Conservation (phyloP, 1,284 basidiomycete genomes). For the Leccinum subfulvum region DNA sequence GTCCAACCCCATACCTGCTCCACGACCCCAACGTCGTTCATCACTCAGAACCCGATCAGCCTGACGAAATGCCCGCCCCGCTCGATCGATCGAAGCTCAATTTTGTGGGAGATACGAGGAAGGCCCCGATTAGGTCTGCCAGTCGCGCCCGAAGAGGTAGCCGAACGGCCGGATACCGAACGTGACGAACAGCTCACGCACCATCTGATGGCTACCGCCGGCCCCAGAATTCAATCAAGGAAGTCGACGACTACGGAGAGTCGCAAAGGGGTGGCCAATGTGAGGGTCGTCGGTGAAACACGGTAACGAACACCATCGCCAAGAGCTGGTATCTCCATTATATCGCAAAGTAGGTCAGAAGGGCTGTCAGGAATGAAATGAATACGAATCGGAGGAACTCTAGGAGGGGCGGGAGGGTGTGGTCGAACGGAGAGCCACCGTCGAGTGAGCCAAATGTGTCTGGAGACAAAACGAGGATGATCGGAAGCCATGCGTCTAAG, state of each 20-base stretch:
- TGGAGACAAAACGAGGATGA: constrained; percentile 23
- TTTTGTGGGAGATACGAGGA: constrained; percentile 52
- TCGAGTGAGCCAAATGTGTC: no score
- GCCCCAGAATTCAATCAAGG: constrained; percentile 43
- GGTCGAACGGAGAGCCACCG: no score
- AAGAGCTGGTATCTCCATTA: constrained; percentile 41
- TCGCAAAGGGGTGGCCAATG: constrained; percentile 46
- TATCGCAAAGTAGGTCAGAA: constrained; percentile 37
- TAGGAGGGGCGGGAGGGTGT: no score
- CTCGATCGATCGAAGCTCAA: constrained; percentile 56
- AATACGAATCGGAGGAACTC: constrained; percentile 30
- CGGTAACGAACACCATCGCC: constrained; percentile 42
- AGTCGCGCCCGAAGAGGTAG: constrained; percentile 41
- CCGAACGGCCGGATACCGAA: constrained; percentile 31
- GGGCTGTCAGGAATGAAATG: constrained; percentile 22
- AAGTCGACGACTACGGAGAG: constrained; percentile 39
- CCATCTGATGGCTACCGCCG: constrained; percentile 46
- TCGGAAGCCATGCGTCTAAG: constrained; percentile 41
- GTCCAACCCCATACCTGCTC: constrained; percentile 45
- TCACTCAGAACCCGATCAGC: constrained; percentile 32
- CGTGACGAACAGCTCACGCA: constrained; percentile 27
- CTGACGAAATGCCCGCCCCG: constrained; percentile 44
- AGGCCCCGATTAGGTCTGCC: constrained; percentile 52
- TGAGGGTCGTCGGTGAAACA: constrained; percentile 33
- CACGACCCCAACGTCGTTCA: constrained; percentile 51